Percentiles rank a stretch among this genome's conserved stretches.
These are phyloP conservation scores for Barnettozyma siamensis DNA, from an alignment of 805 yeast genomes.

Conservation along the genomic window DNA sequence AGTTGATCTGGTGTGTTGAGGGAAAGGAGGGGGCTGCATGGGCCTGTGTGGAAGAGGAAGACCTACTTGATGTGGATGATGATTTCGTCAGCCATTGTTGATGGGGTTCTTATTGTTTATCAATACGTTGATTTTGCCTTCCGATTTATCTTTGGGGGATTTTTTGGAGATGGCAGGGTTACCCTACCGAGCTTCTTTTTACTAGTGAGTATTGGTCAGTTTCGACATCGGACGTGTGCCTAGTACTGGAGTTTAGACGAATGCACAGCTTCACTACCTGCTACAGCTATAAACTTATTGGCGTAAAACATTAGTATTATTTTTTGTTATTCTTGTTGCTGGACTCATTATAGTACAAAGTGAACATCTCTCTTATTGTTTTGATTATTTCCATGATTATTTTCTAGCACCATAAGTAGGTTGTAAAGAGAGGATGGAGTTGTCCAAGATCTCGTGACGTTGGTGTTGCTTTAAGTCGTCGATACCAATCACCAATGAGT, in stretches of 20 bases:
- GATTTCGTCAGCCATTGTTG: slow-evolving; percentile 12
- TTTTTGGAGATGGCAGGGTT: no score
- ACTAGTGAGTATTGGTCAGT: no score
- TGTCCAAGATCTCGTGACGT: slow-evolving; percentile 1
- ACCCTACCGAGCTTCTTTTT: no score
- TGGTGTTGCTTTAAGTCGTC: not conserved
- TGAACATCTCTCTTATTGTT: not conserved
- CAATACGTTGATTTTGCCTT: not conserved
- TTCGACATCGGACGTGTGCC: no score
- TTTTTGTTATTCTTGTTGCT: not conserved
- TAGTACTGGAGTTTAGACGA: no score
- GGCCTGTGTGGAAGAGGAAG: no score
- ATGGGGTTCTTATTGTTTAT: not conserved
- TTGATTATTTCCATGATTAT: no score
- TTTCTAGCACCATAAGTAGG: not conserved
- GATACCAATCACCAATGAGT: not conserved
- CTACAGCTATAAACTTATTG: no score
- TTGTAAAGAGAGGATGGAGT: not conserved
- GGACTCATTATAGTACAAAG: not conserved
- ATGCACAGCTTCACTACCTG: no score
- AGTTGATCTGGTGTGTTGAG: slow-evolving; percentile 1
- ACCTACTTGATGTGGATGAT: slow-evolving; percentile 21
- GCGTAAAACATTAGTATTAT: not conserved
- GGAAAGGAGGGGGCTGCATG: no score
- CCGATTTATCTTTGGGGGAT: no score